These are phyloP conservation scores for Dictyostelium intermedium DNA, from an alignment of 78 protist species.

Conservation along the genomic window DNA sequence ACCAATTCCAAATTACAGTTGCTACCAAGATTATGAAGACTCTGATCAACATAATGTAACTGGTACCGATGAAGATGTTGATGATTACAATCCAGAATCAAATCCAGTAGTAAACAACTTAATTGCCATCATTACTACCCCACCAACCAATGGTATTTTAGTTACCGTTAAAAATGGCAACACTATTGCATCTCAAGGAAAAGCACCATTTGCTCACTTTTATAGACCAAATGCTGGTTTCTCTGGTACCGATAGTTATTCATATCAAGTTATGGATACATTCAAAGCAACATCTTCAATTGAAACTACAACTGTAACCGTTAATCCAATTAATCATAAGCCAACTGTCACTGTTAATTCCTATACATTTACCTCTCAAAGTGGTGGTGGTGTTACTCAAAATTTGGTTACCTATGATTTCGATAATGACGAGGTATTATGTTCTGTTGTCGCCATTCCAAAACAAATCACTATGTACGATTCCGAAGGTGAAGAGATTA, in stretches of 20 bases:
- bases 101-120: neutral
- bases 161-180: neutral
- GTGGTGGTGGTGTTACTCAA: neutral
- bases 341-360: neutral
- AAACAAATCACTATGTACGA: neutral
- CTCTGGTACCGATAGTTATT: neutral
- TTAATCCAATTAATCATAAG: slow-evolving; percentile 3
- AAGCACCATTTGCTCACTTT: neutral
- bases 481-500: neutral
- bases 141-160: neutral
- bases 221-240: slow-evolving; percentile 37
- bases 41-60: neutral
- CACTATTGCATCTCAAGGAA: neutral
- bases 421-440: neutral
- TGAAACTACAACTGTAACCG: neutral
- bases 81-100: neutral
- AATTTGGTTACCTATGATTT: neutral
- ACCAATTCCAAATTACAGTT: neutral
- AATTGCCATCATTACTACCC: neutral
- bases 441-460: neutral
- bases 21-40: neutral
- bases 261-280: neutral
- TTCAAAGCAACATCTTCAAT: neutral
- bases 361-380: neutral
- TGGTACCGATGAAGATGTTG: slow-evolving; percentile 14